These are phyloP conservation scores for Podaxis carcinomalis DNA, from an alignment of 768 basidiomycete genomes.

Conservation along the genomic window DNA sequence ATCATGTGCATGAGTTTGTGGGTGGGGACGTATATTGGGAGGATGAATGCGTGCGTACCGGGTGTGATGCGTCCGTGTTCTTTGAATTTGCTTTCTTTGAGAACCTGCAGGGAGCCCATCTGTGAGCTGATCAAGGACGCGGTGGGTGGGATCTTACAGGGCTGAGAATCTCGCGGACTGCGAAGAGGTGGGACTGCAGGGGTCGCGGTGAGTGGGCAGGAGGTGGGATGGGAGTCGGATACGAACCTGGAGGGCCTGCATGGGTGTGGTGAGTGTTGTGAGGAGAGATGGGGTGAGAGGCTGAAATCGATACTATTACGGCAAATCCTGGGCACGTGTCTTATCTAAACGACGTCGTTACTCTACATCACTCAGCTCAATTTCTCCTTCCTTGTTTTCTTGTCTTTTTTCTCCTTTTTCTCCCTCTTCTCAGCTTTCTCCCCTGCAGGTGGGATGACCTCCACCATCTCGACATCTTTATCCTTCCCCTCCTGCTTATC, in stretches of 20 bases:
- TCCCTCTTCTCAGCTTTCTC: constrained; percentile 4
- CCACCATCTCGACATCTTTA: not conserved
- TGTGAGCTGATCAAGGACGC: constrained; percentile 25
- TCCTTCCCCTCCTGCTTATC: constrained; percentile 16
- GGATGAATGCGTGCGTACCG: constrained; percentile 42
- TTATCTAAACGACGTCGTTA: not conserved
- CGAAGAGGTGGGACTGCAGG: constrained; percentile 84
- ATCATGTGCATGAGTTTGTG: constrained; percentile 8
- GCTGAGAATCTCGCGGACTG: constrained; percentile 90
- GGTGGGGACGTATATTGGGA: constrained; percentile 6
- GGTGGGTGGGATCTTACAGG: constrained; percentile 50
- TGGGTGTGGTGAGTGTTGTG: constrained; percentile 19
- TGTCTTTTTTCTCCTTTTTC: constrained; percentile 15
- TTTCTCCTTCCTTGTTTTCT: constrained; percentile 12
- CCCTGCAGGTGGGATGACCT: too few relatives aligned
- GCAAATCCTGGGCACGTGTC: constrained; percentile 2
- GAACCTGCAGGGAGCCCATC: constrained; percentile 54
- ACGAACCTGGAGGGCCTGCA: constrained; percentile 40
- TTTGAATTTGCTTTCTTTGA: constrained; percentile 98
- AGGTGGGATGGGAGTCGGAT: not conserved
- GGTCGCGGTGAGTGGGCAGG: not conserved
- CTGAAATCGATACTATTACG: constrained; percentile 9
- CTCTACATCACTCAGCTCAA: not conserved
- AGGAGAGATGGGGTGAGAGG: constrained; percentile 14
- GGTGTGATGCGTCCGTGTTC: constrained; percentile 96